Evolutionary conservation across 371 early-diverging fungal genomes (phyloP), one percentile per base, ranked within the genome.

Genomic region (Mucor mucedo): DNA sequence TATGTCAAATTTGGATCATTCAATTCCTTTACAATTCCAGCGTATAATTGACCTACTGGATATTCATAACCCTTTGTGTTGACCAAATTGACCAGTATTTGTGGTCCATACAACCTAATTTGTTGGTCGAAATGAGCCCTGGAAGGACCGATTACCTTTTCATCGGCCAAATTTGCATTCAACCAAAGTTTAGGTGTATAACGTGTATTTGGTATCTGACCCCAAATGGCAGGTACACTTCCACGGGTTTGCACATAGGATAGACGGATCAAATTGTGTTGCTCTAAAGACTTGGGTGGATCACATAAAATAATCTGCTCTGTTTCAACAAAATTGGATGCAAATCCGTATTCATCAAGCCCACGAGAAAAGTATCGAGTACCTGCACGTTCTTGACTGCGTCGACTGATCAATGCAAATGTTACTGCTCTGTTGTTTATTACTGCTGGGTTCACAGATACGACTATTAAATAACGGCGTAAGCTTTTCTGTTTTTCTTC

Each of bases 311-410:
- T 68, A 54, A 97, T 72, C 73, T 99, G 97, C 72, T 99, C 99
- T 0, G 99, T 99, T 72, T 99, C 99, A 5, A 98, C 99, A 80
- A 89, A 96, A 76, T 99, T 99, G 35, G 98, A 90, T 7, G 93
- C 96, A 67, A 95, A 84, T 29, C 99, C 99, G 14, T 87, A 60
- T 40, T 84, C 85, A 78, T 99, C 96, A 5, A 95, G 79, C 10
- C 99, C 99, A 42, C 99, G 88, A 10, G 91, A 87, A 72, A 96
- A 93, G 74, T 93, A 99, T 40, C 99, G 91, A 3, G 97, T 90
- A 21, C 82, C 82, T 52, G 86, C 87, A 55, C 95, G 87, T 56
- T 87, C 88, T 45, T 87, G 84, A 42, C 88, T 89, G 27, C 96
- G 85, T 13, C 97, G 84, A 29, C 94, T 89, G 14, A 96, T 82